Conservation (phyloP, 371 early-diverging fungal species). For the Apophysomyces ossiformis region DNA sequence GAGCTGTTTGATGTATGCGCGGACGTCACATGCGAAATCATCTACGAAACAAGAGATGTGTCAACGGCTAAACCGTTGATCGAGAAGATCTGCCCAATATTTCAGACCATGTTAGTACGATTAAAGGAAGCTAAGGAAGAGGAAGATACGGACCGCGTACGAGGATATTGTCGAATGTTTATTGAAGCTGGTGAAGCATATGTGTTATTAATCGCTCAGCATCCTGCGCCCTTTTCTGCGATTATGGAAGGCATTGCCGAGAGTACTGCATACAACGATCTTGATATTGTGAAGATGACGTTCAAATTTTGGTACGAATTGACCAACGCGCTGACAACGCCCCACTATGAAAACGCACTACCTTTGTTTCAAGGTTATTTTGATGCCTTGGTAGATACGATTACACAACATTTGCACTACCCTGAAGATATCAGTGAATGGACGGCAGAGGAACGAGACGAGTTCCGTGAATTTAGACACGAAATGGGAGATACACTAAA, state of each 20-base stretch:
- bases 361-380: conserved; percentile 70
- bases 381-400: conserved; percentile 74
- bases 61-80: conserved; percentile 56
- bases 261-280: conserved; percentile 67
- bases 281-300: conserved; percentile 77
- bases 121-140: conserved; percentile 54
- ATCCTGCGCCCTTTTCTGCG: conserved; percentile 63
- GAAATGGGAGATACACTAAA: conserved; percentile 97
- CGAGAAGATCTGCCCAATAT: conserved; percentile 60
- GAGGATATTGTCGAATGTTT: conserved; percentile 82
- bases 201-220: conserved; percentile 66
- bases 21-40: conserved; percentile 84
- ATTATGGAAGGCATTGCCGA: conserved; percentile 77
- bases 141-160: conserved; percentile 51
- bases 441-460: conserved; percentile 90
- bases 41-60: conserved; percentile 75
- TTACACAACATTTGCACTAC: conserved; percentile 82
- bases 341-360: conserved; percentile 46
- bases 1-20: conserved; percentile 83
- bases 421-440: conserved; percentile 72
- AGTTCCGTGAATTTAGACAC: conserved; percentile 94
- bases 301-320: conserved; percentile 90
- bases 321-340: conserved; percentile 63
- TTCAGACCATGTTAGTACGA: conserved; percentile 55
- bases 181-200: conserved; percentile 88